These are phyloP conservation scores for Hypomontagnella submonticulosa DNA, from an alignment of 495 filamentous ascomycete species.

Conservation along the genomic window DNA sequence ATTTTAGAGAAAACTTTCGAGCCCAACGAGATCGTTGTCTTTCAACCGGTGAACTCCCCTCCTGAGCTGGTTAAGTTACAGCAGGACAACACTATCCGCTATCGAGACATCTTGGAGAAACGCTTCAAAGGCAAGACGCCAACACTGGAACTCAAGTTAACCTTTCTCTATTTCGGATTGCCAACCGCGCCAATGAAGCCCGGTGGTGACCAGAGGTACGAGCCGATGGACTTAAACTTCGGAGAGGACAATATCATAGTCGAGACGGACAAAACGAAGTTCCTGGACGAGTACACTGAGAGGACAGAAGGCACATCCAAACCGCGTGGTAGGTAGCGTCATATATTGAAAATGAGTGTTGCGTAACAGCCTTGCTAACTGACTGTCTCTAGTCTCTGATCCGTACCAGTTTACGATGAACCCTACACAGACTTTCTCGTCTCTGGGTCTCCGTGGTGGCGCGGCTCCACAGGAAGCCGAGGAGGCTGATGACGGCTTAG, in stretches of 20 bases:
- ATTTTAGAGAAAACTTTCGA: slow-evolving; percentile 44
- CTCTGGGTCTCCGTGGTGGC: slow-evolving; percentile 43
- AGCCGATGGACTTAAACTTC: slow-evolving; percentile 26
- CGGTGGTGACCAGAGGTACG: neutral
- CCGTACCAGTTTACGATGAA: neutral
- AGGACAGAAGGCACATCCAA: slow-evolving; percentile 14
- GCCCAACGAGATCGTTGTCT: slow-evolving; percentile 37
- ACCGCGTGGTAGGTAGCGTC: slow-evolving; percentile 14
- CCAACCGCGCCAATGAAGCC: slow-evolving; percentile 42
- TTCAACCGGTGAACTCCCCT: slow-evolving; percentile 32
- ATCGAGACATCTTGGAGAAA: slow-evolving; percentile 26
- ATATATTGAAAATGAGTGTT: slow-evolving; percentile 4
- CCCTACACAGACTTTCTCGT: slow-evolving; percentile 9
- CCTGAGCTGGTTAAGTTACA: slow-evolving; percentile 31
- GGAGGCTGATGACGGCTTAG: slow-evolving; percentile 4
- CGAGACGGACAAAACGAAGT: slow-evolving; percentile 18
- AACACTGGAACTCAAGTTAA: slow-evolving; percentile 41
- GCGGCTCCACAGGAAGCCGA: slow-evolving; percentile 11
- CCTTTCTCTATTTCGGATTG: slow-evolving; percentile 46
- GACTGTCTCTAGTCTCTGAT: neutral
- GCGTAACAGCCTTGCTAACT: neutral
- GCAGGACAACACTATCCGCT: slow-evolving; percentile 27
- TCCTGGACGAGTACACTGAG: slow-evolving; percentile 31
- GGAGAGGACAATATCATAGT: neutral
- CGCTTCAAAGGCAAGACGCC: slow-evolving; percentile 37